These are phyloP conservation scores for Furcasterigmium sp. DNA, from an alignment of 2,329 filamentous ascomycete species.

Conservation along the genomic window DNA sequence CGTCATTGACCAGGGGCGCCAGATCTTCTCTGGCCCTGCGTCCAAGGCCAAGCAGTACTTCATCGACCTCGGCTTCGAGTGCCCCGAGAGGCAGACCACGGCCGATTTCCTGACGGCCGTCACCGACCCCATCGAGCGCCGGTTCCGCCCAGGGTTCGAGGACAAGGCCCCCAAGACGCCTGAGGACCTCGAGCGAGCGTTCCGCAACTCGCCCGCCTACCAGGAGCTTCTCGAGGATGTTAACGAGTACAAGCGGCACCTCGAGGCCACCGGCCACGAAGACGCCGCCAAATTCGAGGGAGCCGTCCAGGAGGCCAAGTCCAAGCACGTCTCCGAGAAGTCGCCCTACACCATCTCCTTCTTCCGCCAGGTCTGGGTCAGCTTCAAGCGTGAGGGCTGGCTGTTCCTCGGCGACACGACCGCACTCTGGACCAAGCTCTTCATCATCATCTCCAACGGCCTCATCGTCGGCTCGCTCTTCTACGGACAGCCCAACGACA, in stretches of 20 bases:
- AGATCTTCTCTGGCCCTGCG: constrained; percentile 70
- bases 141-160: constrained; percentile 61
- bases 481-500: constrained; percentile 55
- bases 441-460: constrained; percentile 68
- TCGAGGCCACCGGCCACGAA: constrained; percentile 45
- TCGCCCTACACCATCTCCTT: constrained; percentile 76
- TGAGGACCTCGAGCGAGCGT: constrained; percentile 61
- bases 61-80: constrained; percentile 61
- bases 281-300: constrained; percentile 62
- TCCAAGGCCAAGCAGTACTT: constrained; percentile 58
- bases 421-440: constrained; percentile 71
- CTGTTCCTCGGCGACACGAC: constrained; percentile 70
- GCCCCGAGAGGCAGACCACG: constrained; percentile 60
- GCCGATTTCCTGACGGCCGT: constrained; percentile 66
- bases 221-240: constrained; percentile 57
- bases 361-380: constrained; percentile 61
- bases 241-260: constrained; percentile 35
- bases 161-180: constrained; percentile 63
- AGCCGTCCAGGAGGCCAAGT: constrained; percentile 62
- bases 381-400: constrained; percentile 77
- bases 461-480: constrained; percentile 78
- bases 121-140: constrained; percentile 67
- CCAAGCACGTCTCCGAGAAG: constrained; percentile 60
- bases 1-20: constrained; percentile 68
- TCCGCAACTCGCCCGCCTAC: constrained; percentile 58